Evolutionary conservation across 257 asterid genomes (phyloP), one percentile per base, ranked within the genome.

Genomic region (Petunia secreta): DNA sequence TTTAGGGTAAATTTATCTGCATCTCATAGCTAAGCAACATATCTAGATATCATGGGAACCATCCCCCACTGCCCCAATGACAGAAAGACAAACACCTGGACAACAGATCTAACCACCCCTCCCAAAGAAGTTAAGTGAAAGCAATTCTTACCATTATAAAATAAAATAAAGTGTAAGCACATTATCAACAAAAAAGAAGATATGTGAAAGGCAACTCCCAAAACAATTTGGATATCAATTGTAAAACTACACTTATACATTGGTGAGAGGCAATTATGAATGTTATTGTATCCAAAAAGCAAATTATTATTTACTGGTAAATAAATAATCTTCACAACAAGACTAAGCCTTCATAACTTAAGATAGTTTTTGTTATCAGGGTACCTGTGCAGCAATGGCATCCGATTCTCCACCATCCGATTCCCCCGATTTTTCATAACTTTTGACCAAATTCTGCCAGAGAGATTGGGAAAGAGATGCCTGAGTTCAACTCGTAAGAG

Each of bases 351-450:
- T 37, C 54, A 16, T 11, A 75, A 54, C 39, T 53, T 37, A 52
- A 37, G 15, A 40, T 63, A 10, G 48, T n/a, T 10, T 58, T 79
- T 0, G 40, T 65, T 65, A 65, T 65, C 5, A 46, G 44, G 1
- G 3, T 84, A 92, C 98, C 96, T 94, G 97, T 73, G 89, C 66
- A 59, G 91, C 92, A 68, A 90, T 74, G 62, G 87, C 90, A 76
- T 93, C 98, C 46, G 92, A 84, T 53, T 87, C 75, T 46, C 86
- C 91, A 55, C 87, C 91, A 65, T 90, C 97, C 4, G 81, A 11
- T 36, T 86, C 93, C 50, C 91, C 92, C 2, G 84, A 74, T 73
- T 84, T 85, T 80, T 89, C 98, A 83, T 85, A 75, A 80, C 84
- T 85, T 88, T 86, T 91, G 41, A 91, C 82, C 86, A 91, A 52